Percentiles rank a stretch among this genome's conserved stretches.
These are phyloP conservation scores for Metschnikowia orientalis DNA, from an alignment of 805 yeast genomes.

Conservation along the genomic window DNA sequence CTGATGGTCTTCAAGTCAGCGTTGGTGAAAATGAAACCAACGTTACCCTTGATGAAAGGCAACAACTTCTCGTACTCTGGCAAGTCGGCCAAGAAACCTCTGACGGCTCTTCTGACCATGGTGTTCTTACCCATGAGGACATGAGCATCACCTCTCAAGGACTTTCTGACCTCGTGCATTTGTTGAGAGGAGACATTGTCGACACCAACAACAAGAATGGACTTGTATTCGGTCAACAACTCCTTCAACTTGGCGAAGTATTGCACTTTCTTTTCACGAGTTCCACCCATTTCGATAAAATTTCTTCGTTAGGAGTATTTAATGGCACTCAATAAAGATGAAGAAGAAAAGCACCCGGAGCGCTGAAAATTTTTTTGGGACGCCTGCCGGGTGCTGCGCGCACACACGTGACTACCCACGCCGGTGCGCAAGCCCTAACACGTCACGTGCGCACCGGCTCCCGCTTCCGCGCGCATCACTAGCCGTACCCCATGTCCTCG, in stretches of 20 bases:
- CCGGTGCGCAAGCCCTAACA: slow-evolving; percentile 1
- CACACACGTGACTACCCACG: not conserved
- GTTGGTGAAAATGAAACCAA: slow-evolving; percentile 99
- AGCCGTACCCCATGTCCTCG: slow-evolving; percentile 46
- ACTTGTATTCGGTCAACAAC: slow-evolving; percentile 94
- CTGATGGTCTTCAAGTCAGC: slow-evolving; percentile 86
- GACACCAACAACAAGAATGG: slow-evolving; percentile 98
- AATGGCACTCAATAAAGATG: slow-evolving; percentile 49
- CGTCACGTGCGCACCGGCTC: slow-evolving; percentile 7
- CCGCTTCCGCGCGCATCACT: slow-evolving; percentile 1
- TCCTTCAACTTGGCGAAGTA: slow-evolving; percentile 94
- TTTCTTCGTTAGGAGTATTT: slow-evolving; percentile 79
- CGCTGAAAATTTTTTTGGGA: slow-evolving; percentile 12
- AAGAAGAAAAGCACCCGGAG: slow-evolving; percentile 1
- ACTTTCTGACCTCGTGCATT: slow-evolving; percentile 99
- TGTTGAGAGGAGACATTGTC: slow-evolving; percentile 99
- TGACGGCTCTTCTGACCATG: slow-evolving; percentile 99
- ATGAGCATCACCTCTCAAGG: slow-evolving; percentile 91
- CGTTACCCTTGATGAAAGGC: slow-evolving; percentile 95
- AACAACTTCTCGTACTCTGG: slow-evolving; percentile 94
- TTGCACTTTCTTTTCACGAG: slow-evolving; percentile 94
- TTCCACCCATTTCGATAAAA: slow-evolving; percentile 99
- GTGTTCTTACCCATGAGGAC: slow-evolving; percentile 99
- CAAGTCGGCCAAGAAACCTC: slow-evolving; percentile 88
- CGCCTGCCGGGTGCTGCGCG: slow-evolving; percentile 4